phyloP scores from a whole-genome alignment of 2,329 filamentous ascomycete species.

The Thelonectria rubi region DNA sequence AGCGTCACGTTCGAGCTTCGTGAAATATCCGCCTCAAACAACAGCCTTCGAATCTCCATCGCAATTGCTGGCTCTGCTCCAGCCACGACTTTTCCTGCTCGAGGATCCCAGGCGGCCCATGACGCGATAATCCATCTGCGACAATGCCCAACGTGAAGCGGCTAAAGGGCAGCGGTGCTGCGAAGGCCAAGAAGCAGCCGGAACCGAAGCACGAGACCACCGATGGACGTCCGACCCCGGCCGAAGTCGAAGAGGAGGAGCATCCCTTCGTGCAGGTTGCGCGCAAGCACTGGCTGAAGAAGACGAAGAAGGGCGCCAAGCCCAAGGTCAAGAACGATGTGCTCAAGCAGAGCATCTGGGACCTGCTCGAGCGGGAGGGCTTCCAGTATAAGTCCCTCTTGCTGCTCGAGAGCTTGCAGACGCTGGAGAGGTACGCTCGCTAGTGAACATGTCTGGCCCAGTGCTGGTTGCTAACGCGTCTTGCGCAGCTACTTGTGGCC shows the following conservation, averaged over 20 bases:
- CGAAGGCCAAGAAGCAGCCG: constrained; percentile 47
- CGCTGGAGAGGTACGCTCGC: constrained; percentile 75
- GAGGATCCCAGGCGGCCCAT: constrained; percentile 27
- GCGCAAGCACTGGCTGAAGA: constrained; percentile 83
- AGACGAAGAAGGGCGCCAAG: constrained; percentile 67
- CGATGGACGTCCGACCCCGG: constrained; percentile 62
- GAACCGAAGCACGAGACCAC: constrained; percentile 51
- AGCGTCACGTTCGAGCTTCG: constrained; percentile 31
- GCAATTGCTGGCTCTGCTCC: constrained; percentile 23
- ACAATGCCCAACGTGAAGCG: constrained; percentile 69
- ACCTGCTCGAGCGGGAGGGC: constrained; percentile 80
- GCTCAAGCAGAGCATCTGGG: constrained; percentile 89
- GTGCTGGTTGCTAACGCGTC: constrained; percentile 37
- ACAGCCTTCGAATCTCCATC: constrained; percentile 21
- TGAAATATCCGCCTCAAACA: constrained; percentile 29
- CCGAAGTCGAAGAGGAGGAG: constrained; percentile 76
- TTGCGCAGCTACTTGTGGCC: constrained; percentile 86
- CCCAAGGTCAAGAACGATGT: constrained; percentile 83
- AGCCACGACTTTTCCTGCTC: constrained; percentile 16
- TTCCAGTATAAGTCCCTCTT: constrained; percentile 83
- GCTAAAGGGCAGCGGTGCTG: constrained; percentile 62
- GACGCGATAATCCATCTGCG: constrained; percentile 34
- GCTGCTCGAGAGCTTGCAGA: constrained; percentile 87
- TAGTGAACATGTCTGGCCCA: constrained; percentile 17
- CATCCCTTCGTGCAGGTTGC: constrained; percentile 80